These are phyloP conservation scores for Leccinum disarticulatum DNA, from an alignment of 768 basidiomycete species.

Conservation along the genomic window DNA sequence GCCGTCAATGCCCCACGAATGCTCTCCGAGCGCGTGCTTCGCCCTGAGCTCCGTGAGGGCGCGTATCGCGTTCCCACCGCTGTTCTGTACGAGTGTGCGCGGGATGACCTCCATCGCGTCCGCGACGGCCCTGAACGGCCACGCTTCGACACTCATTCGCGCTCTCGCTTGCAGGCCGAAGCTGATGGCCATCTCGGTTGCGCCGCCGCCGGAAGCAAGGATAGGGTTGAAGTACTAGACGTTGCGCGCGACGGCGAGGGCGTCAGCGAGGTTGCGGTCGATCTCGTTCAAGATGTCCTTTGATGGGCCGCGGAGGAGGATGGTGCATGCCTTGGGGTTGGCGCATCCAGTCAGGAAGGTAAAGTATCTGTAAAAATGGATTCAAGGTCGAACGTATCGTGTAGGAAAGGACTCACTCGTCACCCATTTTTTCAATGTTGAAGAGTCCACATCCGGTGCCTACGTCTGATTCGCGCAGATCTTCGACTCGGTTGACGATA, in stretches of 20 bases:
- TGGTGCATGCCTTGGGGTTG: conserved; percentile 94
- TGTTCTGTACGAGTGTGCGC: conserved; percentile 90
- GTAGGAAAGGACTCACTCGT: no score
- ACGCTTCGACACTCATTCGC: conserved; percentile 70
- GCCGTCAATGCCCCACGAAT: conserved; percentile 93
- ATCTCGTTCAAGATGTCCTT: conserved; percentile 99
- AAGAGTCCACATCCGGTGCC: no score
- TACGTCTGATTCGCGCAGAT: no score
- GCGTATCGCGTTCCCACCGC: conserved; percentile 92
- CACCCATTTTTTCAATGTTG: no score
- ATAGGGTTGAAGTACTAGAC: conserved; percentile 94
- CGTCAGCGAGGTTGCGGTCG: conserved; percentile 95
- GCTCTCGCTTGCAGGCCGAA: conserved; percentile 84
- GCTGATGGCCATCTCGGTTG: conserved; percentile 97
- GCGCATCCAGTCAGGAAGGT: conserved; percentile 93
- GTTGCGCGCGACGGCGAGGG: conserved; percentile 96
- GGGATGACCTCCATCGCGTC: conserved; percentile 99
- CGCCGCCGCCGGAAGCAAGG: conserved; percentile 94
- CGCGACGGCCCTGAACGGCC: conserved; percentile 88
- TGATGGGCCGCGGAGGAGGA: conserved; percentile 94
- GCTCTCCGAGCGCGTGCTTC: conserved; percentile 89
- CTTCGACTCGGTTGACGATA: no score
- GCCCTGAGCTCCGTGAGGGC: conserved; percentile 93
- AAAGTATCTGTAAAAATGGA: conserved; percentile 69
- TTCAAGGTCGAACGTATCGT: no score